Conservation (phyloP, 805 yeast genomes). For the Sugiyamaella marilandica region DNA sequence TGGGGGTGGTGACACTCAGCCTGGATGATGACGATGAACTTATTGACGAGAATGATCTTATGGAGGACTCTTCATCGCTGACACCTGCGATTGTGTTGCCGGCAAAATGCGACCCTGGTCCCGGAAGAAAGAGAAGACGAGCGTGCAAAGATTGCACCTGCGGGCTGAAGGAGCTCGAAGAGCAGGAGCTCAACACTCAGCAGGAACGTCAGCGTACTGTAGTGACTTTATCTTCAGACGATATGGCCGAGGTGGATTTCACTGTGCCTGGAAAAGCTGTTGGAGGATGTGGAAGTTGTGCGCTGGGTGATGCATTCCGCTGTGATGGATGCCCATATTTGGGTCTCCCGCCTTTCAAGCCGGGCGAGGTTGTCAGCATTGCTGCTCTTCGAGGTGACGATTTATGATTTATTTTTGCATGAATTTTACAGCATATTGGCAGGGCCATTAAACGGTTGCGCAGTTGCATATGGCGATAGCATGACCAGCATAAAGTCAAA, state of each 20-base stretch:
- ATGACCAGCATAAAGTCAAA: no score
- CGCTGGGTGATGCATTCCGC: constrained; percentile 96
- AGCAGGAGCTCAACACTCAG: constrained; percentile 39
- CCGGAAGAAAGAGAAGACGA: constrained; percentile 61
- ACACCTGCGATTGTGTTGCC: constrained; percentile 48
- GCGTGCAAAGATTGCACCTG: constrained; percentile 99
- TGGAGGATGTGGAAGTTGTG: constrained; percentile 96
- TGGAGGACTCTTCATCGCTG: constrained; percentile 36
- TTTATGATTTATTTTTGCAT: constrained; percentile 35
- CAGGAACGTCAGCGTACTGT: constrained; percentile 49
- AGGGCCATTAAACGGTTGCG: no score
- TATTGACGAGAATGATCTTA: constrained; percentile 54
- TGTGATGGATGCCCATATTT: constrained; percentile 98
- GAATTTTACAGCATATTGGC: not conserved
- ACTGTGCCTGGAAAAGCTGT: constrained; percentile 90
- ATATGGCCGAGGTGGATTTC: constrained; percentile 86
- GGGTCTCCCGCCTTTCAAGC: constrained; percentile 97
- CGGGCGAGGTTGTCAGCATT: constrained; percentile 84
- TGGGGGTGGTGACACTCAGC: constrained; percentile 42
- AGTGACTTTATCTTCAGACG: constrained; percentile 57
- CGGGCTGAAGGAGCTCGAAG: constrained; percentile 85
- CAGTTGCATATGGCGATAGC: no score
- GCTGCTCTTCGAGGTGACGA: constrained; percentile 65
- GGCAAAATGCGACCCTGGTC: constrained; percentile 47
- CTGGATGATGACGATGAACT: constrained; percentile 44